Evolutionary conservation across 768 basidiomycete species (phyloP), one percentile per base, ranked within the genome.

Genomic region (Udeniomyces megalosporus): DNA sequence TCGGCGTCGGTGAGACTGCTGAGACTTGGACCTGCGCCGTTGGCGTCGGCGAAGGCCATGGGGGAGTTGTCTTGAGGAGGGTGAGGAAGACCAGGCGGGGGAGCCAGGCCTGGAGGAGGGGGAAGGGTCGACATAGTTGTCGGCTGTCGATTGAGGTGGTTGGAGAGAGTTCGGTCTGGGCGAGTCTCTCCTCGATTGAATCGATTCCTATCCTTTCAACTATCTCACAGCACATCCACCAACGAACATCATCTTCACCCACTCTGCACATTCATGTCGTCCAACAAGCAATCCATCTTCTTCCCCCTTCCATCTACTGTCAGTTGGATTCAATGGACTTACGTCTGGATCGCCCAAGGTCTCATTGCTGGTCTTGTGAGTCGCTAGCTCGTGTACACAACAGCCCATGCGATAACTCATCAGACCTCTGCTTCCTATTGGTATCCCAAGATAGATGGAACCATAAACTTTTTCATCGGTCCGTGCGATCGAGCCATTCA

Each of bases 1-100:
- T 85, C 82, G 78, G 83, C 83, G 17, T 78, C 78, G 45, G 80
- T 76, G 69, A 85, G 76, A 11, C 35, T 22, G 11, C 35, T 31
- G 45, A 66, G 58, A 4, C 64, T 50, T 15, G 60, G 31, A 1
- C 65, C 61, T 44, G 52, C 52, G n/a, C 51, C 50, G 60, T 61
- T 55, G 51, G 52, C 20, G 10, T 54, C 51, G 31, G 46, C 26
- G 29, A 20, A 45, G 47, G 58, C 35, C 12, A 24, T 3, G 54
- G 38, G 12, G 15, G 34, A 20, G 53, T 11, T 7, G 47, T 26
- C 24, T 14, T 38, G 22, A 44, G 26, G 7, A 24, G 20, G 51
- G 15, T 12, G 31, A 32, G 26, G 42, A 35, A 11, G 26, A 17
- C 15, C 45, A 45, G n/a, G 51, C 42, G 15, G 51, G 26, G 17